Base-by-base conservation (phyloP, 2,329 filamentous ascomycete genomes). In the Dothideomycetes sp. region DNA sequence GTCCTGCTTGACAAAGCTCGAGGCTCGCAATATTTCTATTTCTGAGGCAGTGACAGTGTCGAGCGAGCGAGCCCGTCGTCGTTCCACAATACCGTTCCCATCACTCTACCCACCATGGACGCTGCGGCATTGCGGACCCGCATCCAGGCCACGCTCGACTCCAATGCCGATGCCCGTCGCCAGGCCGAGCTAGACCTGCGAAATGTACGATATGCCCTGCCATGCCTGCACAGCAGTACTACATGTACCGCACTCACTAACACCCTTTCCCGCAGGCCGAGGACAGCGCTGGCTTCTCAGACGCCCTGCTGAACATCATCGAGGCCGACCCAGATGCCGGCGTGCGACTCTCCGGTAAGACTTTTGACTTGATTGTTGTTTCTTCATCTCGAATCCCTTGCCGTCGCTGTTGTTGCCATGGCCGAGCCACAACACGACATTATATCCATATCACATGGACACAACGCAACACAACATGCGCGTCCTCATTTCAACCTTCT, bases 231-330 rank as follows among this genome's bases (percentile, higher is more conserved):
- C 15, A 11, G 14, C 19, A 16, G 5, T 19, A 29, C 22, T 9
- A 5, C 35, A 18, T n/a, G n/a, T 32, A n/a, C 5, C 7, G 30
- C n/a, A 8, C 14, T 12, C 7, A 32, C 30, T 32, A 32, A 16
- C 15, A 44, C 38, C 24, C 12, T 10, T 27, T 18, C 8, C n/a
- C 12, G 45, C 47, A 95, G 87, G 86, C 91, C 59, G 89, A 96
- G 69, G 79, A 85, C 52, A 81, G 88, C 62, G 72, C 83, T 45
- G 88, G 88, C 49, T 96, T 98, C 63, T 81, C 84, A 59, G 84
- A 91, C 62, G 84, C 85, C 52, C 77, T 96, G 47, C 72, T 95
- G 55, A 85, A 93, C 59, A 87, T 98, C 55, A 71, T 96, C 52
- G 82, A 93, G 66, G 75, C 76, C 46, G 91, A 98, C 65, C 83